Conservation (phyloP, 805 yeast species). For the Cyberlindnera mycetangii region DNA sequence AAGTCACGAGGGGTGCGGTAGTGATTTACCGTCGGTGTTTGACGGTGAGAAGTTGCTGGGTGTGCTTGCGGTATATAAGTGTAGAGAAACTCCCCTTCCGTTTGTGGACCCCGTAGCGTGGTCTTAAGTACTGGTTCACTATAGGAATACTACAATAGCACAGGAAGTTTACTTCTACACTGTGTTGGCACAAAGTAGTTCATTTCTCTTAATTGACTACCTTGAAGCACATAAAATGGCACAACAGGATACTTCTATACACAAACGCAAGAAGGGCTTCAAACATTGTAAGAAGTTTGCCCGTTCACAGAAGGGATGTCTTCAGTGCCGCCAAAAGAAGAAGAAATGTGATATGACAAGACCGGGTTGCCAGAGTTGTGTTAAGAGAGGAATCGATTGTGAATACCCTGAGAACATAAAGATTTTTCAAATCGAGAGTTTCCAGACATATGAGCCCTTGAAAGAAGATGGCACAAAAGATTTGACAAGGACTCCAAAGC, state of each 20-base stretch:
- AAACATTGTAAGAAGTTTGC: constrained; percentile 28
- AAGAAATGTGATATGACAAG: constrained; percentile 30
- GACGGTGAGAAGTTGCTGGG: no score
- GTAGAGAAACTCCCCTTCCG: background rate
- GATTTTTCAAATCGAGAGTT: constrained; percentile 16
- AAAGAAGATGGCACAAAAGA: background rate
- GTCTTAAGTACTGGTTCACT: background rate
- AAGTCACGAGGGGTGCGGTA: no score
- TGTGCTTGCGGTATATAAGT: background rate
- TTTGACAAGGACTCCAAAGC: background rate
- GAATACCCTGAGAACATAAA: constrained; percentile 29
- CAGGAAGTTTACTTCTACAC: no score
- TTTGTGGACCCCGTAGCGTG: background rate
- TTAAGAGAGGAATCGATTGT: constrained; percentile 24
- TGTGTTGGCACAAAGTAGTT: no score
- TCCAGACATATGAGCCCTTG: constrained; percentile 4
- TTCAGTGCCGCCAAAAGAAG: constrained; percentile 30
- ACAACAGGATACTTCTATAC: background rate
- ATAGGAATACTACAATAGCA: background rate
- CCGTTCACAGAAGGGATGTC: constrained; percentile 29
- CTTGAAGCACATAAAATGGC: background rate
- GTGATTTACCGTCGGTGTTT: no score
- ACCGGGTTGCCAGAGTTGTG: constrained; percentile 27
- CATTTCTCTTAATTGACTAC: no score
- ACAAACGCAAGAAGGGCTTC: constrained; percentile 14